These are phyloP conservation scores for Mycocentrospora acerina DNA, from an alignment of 2,329 filamentous ascomycete species.

Conservation along the genomic window DNA sequence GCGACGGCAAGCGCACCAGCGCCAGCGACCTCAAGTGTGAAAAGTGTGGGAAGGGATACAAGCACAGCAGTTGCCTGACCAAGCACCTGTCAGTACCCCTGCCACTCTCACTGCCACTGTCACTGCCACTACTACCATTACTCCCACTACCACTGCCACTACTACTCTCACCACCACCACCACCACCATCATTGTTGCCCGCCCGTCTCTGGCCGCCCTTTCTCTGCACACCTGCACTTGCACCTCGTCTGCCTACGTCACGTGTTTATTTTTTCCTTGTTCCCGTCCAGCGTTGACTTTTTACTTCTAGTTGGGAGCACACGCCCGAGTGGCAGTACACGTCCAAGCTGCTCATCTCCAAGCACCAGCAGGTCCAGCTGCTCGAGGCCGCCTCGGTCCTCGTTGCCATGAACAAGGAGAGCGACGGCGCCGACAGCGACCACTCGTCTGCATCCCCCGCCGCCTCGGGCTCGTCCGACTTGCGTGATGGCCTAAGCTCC, in stretches of 20 bases:
- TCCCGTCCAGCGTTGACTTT: constrained; percentile 35
- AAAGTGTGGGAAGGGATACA: constrained; percentile 99
- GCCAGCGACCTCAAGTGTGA: constrained; percentile 90
- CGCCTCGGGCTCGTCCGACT: constrained; percentile 77
- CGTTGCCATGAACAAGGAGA: constrained; percentile 79
- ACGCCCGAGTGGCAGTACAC: constrained; percentile 97
- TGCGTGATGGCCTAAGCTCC: constrained; percentile 76
- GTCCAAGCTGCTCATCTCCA: constrained; percentile 96
- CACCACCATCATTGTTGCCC: constrained; percentile 36
- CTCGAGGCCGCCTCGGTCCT: constrained; percentile 96
- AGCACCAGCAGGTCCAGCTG: constrained; percentile 98
- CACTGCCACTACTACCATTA: constrained; percentile 47
- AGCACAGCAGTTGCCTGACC: constrained; percentile 99
- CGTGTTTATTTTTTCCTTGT: neutral
- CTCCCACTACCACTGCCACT: constrained; percentile 43
- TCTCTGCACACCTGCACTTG: neutral
- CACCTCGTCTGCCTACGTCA: no score
- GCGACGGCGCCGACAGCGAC: constrained; percentile 68
- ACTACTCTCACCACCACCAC: constrained; percentile 45
- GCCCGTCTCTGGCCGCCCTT: constrained; percentile 13
- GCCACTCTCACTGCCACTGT: constrained; percentile 41
- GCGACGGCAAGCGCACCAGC: constrained; percentile 75
- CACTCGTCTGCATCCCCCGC: constrained; percentile 79
- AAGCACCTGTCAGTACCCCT: constrained; percentile 98
- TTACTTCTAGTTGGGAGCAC: constrained; percentile 90